Percentiles rank a stretch among this genome's conserved stretches.
Evolutionary conservation across 2,329 filamentous ascomycete species (phyloP).

Genomic region (Aspergillus hiratsukae): DNA sequence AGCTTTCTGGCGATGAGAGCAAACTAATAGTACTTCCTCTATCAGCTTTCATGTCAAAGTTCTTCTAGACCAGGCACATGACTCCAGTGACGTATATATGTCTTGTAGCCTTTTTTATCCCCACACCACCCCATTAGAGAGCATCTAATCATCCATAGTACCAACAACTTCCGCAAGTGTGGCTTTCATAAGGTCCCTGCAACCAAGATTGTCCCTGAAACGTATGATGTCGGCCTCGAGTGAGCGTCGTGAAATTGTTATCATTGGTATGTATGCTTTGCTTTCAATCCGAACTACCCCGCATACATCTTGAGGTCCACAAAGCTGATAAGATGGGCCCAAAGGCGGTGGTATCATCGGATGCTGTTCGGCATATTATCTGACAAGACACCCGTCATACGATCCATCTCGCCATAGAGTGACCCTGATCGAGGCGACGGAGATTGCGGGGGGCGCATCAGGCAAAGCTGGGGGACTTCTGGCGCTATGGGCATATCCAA

Average conservation of each 20-base stretch:
- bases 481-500: slow-evolving; percentile 86
- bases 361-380: slow-evolving; percentile 82
- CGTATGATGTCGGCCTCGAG: slow-evolving; percentile 26
- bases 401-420: slow-evolving; percentile 70
- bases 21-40: not conserved
- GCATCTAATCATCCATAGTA: not conserved
- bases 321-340: slow-evolving; percentile 8
- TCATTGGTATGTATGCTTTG: slow-evolving; percentile 31
- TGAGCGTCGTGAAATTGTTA: slow-evolving; percentile 37
- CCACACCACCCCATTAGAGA: not conserved
- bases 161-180: slow-evolving; percentile 12
- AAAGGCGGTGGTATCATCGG: slow-evolving; percentile 89
- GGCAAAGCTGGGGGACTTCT: slow-evolving; percentile 92
- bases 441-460: slow-evolving; percentile 84
- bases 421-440: slow-evolving; percentile 79
- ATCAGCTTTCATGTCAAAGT: slow-evolving; percentile 1
- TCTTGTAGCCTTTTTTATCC: slow-evolving; percentile 1
- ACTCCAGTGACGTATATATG: slow-evolving; percentile 28
- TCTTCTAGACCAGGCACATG: not conserved
- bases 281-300: slow-evolving; percentile 17
- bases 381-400: slow-evolving; percentile 80
- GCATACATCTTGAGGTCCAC: slow-evolving; percentile 9
- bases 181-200: slow-evolving; percentile 18
- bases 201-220: slow-evolving; percentile 14
- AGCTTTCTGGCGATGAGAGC: not conserved